Base-by-base conservation (phyloP, 257 asterid genomes). In the Mitragyna speciosa region DNA sequence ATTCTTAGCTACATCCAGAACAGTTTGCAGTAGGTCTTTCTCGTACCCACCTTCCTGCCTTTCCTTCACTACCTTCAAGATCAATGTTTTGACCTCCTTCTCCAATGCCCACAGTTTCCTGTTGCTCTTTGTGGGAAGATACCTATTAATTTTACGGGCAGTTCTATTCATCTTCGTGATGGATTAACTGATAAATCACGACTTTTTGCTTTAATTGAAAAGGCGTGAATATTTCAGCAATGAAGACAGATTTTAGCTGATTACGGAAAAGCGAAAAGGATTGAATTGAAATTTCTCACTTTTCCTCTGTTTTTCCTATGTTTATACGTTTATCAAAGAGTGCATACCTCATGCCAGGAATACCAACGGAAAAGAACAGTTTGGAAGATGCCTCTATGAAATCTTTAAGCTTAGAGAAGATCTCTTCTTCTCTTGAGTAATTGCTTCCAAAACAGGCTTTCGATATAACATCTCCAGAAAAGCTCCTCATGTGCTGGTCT, bases 101-200 rank as follows among this genome's bases (percentile, higher is more conserved):
- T n/a, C n/a, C n/a, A n/a, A n/a, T n/a, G 66, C 87, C 92, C 91
- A 84, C 19, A 84, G 78, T 73, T 79, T 54, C 30, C 86, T 79
- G 63, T 90, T 87, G 82, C 78, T 87, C 65, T 75, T 84, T 10
- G 95, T 90, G 0, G 91, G 95, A 67, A 89, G 76, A 83, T 86
- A 80, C 83, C 92, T 90, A 78, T 28, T 43, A 48, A 67, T 67
- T 26, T 20, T n/a, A 7, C n/a, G 4, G 41, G 2, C 12, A 33
- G 7, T 69, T n/a, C 10, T 69, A 36, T 2, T 15, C 16, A 68
- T 68, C 4, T 64, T 28, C 0, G 17, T 64, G 20, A 64, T 15
- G 17, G 7, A 10, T 10, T n/a, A 16, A 30, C 22, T 20, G 19
- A 43, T 43, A 56, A 3, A 56, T 9, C 7, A 0, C 64, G 17